phyloP scores from a whole-genome alignment of 805 yeast species.

The Cyberlindnera samutprakarnensis region DNA sequence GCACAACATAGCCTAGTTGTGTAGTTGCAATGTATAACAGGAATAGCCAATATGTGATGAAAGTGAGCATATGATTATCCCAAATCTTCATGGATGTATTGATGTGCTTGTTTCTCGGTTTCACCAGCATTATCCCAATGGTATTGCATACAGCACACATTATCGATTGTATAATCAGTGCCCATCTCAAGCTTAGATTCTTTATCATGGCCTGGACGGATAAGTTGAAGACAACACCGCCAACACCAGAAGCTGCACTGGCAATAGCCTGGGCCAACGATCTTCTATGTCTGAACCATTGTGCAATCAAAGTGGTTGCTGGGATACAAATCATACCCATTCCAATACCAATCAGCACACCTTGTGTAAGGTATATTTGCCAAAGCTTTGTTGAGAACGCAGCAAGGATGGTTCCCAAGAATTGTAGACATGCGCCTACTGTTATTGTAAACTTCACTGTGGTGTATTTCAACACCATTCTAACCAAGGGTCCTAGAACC shows the following conservation, averaged over 20 bases:
- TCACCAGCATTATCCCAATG: slow-evolving; percentile 28
- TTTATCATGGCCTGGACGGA: slow-evolving; percentile 29
- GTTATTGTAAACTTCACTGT: slow-evolving; percentile 39
- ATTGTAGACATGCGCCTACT: slow-evolving; percentile 44
- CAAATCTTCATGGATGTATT: slow-evolving; percentile 29
- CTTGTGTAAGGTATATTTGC: slow-evolving; percentile 65
- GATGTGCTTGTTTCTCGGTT: slow-evolving; percentile 31
- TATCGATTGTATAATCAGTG: slow-evolving; percentile 29
- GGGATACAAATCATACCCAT: slow-evolving; percentile 53
- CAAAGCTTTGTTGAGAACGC: slow-evolving; percentile 51
- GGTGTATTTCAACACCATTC: slow-evolving; percentile 5
- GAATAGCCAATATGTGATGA: slow-evolving; percentile 36
- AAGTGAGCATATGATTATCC: slow-evolving; percentile 33
- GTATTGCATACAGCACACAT: slow-evolving; percentile 27
- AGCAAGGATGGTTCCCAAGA: slow-evolving; percentile 52
- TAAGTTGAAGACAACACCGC: slow-evolving; percentile 35
- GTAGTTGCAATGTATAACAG: slow-evolving; percentile 38
- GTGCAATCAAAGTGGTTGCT: slow-evolving; percentile 52
- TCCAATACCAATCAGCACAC: slow-evolving; percentile 48
- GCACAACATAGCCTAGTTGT: slow-evolving; percentile 52
- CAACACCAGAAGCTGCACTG: slow-evolving; percentile 36
- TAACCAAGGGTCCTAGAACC: slow-evolving; percentile 47
- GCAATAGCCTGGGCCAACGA: slow-evolving; percentile 37
- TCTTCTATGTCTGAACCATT: slow-evolving; percentile 60
- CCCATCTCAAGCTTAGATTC: slow-evolving; percentile 24